Percentiles rank a stretch among this genome's conserved stretches.
Conservation (phyloP, 371 early-diverging fungal genomes). For the Mortierella sp. region DNA sequence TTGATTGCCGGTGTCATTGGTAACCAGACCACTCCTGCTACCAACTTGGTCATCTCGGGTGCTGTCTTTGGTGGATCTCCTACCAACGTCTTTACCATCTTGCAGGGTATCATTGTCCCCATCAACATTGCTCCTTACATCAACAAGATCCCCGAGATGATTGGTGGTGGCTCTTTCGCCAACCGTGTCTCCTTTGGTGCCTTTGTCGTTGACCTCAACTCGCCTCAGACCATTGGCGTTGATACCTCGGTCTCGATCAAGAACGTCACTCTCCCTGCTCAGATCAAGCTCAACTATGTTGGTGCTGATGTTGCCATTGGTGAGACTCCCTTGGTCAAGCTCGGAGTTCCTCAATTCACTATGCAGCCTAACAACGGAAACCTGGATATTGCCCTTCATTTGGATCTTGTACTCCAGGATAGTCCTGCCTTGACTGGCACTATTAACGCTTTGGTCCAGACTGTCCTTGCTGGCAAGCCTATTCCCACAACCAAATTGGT, state of each 20-base stretch:
- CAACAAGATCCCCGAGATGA: conserved; percentile 17
- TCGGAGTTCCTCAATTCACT: conserved; percentile 3
- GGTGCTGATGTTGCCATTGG: conserved; percentile 7
- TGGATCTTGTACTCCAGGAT: not conserved
- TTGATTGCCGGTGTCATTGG: conserved; percentile 25
- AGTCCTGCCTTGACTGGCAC: conserved; percentile 7
- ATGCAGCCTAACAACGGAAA: conserved; percentile 7
- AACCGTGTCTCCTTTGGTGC: not conserved
- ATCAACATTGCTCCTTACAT: conserved; percentile 23
- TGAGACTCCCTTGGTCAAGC: conserved; percentile 1
- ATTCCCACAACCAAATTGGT: conserved; percentile 26
- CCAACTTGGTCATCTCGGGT: conserved; percentile 12
- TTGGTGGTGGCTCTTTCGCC: conserved; percentile 12
- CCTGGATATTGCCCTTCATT: conserved; percentile 4
- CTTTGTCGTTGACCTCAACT: conserved; percentile 7
- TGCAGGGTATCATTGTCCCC: conserved; percentile 35
- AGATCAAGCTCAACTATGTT: conserved; percentile 19
- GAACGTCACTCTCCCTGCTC: conserved; percentile 11
- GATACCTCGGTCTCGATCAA: conserved; percentile 8
- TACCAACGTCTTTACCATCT: conserved; percentile 5
- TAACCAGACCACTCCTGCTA: conserved; percentile 25
- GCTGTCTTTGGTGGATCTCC: conserved; percentile 33
- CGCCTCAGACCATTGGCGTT: conserved; percentile 11
- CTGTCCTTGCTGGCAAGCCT: conserved; percentile 32
- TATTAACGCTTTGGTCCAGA: conserved; percentile 21